phyloP scores from a whole-genome alignment of 2,329 filamentous ascomycete species.

The Botrytis pseudocinerea region DNA sequence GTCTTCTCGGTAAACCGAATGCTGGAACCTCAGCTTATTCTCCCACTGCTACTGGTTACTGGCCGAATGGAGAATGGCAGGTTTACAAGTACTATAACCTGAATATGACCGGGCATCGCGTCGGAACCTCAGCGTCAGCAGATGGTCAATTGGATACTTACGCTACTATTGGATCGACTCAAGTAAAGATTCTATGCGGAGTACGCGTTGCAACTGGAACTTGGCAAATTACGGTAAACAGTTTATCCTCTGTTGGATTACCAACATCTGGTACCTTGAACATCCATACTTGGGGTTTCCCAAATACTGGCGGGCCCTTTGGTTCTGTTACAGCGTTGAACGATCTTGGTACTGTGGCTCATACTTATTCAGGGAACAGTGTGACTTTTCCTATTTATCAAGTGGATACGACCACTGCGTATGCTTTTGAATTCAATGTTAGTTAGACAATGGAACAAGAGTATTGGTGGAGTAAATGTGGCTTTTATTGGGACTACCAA shows the following conservation, averaged over 20 bases:
- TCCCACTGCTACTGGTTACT: conserved; percentile 42
- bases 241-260: conserved; percentile 29
- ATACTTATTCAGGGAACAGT: conserved; percentile 42
- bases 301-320: conserved; percentile 29
- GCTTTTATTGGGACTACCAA: not conserved
- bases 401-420: conserved; percentile 43
- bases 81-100: conserved; percentile 51
- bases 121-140: conserved; percentile 41
- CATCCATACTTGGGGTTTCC: conserved; percentile 39
- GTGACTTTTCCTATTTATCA: conserved; percentile 45
- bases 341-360: conserved; percentile 39
- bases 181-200: conserved; percentile 31
- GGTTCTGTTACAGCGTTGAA: conserved; percentile 32
- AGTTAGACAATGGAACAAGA: not conserved
- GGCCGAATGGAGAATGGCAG: conserved; percentile 47
- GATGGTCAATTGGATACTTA: conserved; percentile 32
- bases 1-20: conserved; percentile 31
- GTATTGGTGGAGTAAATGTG: not conserved
- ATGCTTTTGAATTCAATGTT: conserved; percentile 44
- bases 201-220: conserved; percentile 29
- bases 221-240: conserved; percentile 34
- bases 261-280: conserved; percentile 29
- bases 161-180: conserved; percentile 30
- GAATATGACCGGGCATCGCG: conserved; percentile 47
- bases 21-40: conserved; percentile 26